A percentile compares a stretch with the other conserved stretches of the same genome.
phyloP scores from a whole-genome alignment of 2,329 filamentous ascomycete genomes.

The Lecanoromycetidae sp. region DNA sequence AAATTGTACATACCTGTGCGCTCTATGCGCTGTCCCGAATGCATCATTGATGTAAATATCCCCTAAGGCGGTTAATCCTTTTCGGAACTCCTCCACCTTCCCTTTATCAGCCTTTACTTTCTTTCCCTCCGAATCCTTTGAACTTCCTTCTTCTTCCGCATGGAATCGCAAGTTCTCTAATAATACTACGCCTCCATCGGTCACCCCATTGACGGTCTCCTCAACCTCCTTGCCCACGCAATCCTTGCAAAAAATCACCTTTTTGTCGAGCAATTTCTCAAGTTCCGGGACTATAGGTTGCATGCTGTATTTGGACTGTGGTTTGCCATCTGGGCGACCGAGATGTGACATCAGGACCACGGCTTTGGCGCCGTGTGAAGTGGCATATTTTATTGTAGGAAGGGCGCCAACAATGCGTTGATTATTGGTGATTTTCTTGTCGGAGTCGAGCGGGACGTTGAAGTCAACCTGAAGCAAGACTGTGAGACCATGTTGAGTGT shows the following conservation, averaged over 20 bases:
- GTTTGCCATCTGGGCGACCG: slow-evolving; percentile 82
- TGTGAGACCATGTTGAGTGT: too few relatives aligned
- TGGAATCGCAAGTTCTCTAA: slow-evolving; percentile 98
- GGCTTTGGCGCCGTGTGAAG: slow-evolving; percentile 80
- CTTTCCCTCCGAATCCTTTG: slow-evolving; percentile 85
- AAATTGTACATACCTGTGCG: too few relatives aligned
- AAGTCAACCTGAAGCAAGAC: slow-evolving; percentile 72
- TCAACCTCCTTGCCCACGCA: slow-evolving; percentile 84
- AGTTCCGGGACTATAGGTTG: slow-evolving; percentile 84
- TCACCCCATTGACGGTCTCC: slow-evolving; percentile 73
- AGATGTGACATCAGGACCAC: slow-evolving; percentile 98
- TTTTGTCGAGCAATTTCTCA: slow-evolving; percentile 75
- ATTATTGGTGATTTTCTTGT: slow-evolving; percentile 94
- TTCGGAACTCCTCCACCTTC: slow-evolving; percentile 85
- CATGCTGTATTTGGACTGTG: slow-evolving; percentile 86
- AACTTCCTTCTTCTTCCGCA: slow-evolving; percentile 92
- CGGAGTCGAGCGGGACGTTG: slow-evolving; percentile 90
- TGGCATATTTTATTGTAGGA: slow-evolving; percentile 87
- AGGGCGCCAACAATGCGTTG: slow-evolving; percentile 95
- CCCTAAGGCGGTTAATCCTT: slow-evolving; percentile 84
- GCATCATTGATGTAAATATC: slow-evolving; percentile 98
- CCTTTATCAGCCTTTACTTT: slow-evolving; percentile 96
- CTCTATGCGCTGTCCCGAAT: slow-evolving; percentile 95
- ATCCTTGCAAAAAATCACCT: slow-evolving; percentile 79
- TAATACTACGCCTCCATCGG: slow-evolving; percentile 70